Evolutionary conservation across 768 basidiomycete genomes (phyloP).

Genomic region (Amylocystis lapponica): DNA sequence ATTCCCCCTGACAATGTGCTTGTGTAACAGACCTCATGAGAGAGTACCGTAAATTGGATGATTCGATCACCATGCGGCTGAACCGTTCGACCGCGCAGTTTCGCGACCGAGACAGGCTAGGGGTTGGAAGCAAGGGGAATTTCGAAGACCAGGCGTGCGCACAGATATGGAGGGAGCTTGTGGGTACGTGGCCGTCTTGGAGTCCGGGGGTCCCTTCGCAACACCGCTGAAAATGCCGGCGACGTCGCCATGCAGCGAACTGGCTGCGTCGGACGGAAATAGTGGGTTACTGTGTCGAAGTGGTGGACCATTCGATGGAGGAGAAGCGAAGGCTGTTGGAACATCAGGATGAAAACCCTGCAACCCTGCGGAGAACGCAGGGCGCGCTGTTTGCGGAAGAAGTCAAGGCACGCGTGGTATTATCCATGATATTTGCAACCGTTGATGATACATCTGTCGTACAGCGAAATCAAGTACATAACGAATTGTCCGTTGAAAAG

Average conservation of each 20-base stretch:
- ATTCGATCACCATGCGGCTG: slow-evolving; percentile 72
- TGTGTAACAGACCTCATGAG: slow-evolving; percentile 62
- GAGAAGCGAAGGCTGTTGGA: slow-evolving; percentile 48
- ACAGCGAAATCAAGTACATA: slow-evolving; percentile 69
- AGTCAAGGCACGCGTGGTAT: slow-evolving; percentile 51
- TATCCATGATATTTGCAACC: not conserved
- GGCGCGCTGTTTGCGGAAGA: slow-evolving; percentile 58
- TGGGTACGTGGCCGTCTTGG: slow-evolving; percentile 47
- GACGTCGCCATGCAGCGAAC: slow-evolving; percentile 26
- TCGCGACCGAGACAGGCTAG: slow-evolving; percentile 62
- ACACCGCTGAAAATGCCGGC: not conserved
- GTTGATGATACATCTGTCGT: slow-evolving; percentile 8
- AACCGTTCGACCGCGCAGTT: slow-evolving; percentile 75
- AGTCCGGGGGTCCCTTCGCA: too few relatives aligned
- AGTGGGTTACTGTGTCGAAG: slow-evolving; percentile 67
- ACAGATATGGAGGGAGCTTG: slow-evolving; percentile 71
- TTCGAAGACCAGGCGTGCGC: slow-evolving; percentile 72
- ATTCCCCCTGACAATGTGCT: not conserved
- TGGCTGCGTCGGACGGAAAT: slow-evolving; percentile 74
- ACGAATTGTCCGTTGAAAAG: slow-evolving; percentile 65
- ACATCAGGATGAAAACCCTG: slow-evolving; percentile 37
- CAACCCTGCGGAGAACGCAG: slow-evolving; percentile 44
- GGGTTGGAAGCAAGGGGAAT: slow-evolving; percentile 39
- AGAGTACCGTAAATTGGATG: slow-evolving; percentile 79
- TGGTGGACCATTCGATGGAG: slow-evolving; percentile 58